Conservation (phyloP, 208 protist genomes). For the Crithidia sp. region DNA sequence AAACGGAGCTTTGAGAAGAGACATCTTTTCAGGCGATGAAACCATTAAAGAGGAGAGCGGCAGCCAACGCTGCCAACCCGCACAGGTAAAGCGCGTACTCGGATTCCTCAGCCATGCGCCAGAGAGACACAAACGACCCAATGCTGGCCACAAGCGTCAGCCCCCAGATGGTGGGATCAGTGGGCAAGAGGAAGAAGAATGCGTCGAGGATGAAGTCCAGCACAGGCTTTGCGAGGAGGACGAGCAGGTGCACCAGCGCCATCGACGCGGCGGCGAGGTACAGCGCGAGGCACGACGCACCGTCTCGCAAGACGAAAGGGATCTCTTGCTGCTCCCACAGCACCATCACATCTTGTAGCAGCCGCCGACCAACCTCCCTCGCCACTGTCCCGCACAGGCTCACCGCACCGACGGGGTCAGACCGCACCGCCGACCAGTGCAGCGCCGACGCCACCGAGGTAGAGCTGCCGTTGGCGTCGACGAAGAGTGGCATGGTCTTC, state of each 20-base stretch:
- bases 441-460: conserved; percentile 29
- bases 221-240: conserved; percentile 45
- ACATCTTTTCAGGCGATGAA: conserved; percentile 37
- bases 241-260: conserved; percentile 50
- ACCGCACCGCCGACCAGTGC: conserved; percentile 28
- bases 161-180: conserved; percentile 75
- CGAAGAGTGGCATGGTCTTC: conserved; percentile 35
- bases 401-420: conserved; percentile 26
- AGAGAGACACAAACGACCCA: conserved; percentile 29
- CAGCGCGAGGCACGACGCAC: conserved; percentile 24
- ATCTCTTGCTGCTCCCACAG: conserved; percentile 26
- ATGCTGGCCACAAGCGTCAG: conserved; percentile 43
- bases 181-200: conserved; percentile 54
- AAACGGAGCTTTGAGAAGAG: too few species aligned
- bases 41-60: conserved; percentile 64
- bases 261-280: conserved; percentile 49
- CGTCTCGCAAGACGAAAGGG: conserved; percentile 18
- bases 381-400: conserved; percentile 35
- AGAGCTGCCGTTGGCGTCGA: conserved; percentile 17
- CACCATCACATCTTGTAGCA: conserved; percentile 15
- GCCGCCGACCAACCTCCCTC: conserved; percentile 33
- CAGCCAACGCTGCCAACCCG: conserved; percentile 26
- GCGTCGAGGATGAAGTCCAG: conserved; percentile 33
- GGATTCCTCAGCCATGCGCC: conserved; percentile 29
- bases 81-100: conserved; percentile 27